Evolutionary conservation across 441 rosid species (phyloP).

Genomic region (Jatropha podagrica): DNA sequence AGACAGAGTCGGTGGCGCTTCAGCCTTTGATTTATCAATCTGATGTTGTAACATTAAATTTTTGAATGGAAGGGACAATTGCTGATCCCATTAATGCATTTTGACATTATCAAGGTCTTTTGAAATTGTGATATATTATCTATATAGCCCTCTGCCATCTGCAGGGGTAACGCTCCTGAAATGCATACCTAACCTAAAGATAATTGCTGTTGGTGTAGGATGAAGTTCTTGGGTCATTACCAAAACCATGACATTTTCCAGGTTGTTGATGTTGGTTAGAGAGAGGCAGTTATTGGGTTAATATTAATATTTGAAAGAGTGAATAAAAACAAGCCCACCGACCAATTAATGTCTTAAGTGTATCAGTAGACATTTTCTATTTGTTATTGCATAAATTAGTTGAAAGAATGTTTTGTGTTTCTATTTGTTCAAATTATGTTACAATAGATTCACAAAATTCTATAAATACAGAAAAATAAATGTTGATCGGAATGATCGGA

Average conservation of each 20-base stretch:
- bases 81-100: slow-evolving; percentile 22
- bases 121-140: slow-evolving; percentile 2
- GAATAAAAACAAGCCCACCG: background rate
- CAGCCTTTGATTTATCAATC: slow-evolving; percentile 35
- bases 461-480: too few species aligned
- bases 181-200: background rate
- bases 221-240: background rate
- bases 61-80: slow-evolving; percentile 4
- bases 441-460: too few species aligned
- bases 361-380: too few species aligned
- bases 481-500: too few species aligned
- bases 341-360: background rate
- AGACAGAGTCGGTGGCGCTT: slow-evolving; percentile 34
- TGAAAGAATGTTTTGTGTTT: too few species aligned
- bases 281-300: background rate
- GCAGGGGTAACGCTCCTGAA: background rate
- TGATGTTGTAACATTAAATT: slow-evolving; percentile 14
- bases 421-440: too few species aligned
- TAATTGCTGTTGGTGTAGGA: background rate
- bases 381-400: too few species aligned
- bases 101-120: slow-evolving; percentile 6
- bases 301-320: background rate
- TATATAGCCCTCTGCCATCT: background rate
- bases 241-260: background rate
- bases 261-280: slow-evolving; percentile 3